Conservation (phyloP, 768 basidiomycete genomes). For the Auricularia heimuer region DNA sequence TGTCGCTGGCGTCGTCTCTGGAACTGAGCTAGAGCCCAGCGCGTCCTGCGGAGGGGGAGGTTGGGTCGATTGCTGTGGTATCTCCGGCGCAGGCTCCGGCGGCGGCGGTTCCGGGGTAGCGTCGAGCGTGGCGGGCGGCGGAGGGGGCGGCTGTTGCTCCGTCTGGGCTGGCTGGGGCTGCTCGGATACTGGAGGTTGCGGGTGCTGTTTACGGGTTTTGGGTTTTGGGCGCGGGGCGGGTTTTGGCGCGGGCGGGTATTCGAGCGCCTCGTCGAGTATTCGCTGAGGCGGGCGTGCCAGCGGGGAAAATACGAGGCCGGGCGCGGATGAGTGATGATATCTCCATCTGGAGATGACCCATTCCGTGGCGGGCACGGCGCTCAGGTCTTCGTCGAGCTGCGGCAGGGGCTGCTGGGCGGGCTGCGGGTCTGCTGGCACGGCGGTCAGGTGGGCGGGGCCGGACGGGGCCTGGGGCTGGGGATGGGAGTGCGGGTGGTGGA, state of each 20-base stretch:
- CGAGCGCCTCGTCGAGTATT: slow-evolving; percentile 6
- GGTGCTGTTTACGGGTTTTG: slow-evolving; percentile 29
- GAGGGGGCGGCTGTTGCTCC: not conserved
- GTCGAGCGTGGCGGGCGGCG: slow-evolving; percentile 15
- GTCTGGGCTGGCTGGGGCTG: slow-evolving; percentile 3
- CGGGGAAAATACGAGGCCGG: not conserved
- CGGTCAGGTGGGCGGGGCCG: slow-evolving; percentile 13
- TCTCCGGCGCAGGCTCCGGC: slow-evolving; percentile 9
- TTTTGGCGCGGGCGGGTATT: slow-evolving; percentile 39
- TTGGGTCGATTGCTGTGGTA: slow-evolving; percentile 5
- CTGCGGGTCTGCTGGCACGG: slow-evolving; percentile 15
- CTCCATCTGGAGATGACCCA: not conserved
- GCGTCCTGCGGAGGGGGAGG: slow-evolving; percentile 3
- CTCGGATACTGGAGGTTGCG: slow-evolving; percentile 4
- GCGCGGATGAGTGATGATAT: not conserved
- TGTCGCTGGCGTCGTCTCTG: slow-evolving; percentile 40
- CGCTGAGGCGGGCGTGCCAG: slow-evolving; percentile 2
- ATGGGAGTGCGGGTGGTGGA: slow-evolving; percentile 25
- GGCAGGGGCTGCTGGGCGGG: slow-evolving; percentile 19
- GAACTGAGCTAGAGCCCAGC: slow-evolving; percentile 11
- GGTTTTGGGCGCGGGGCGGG: slow-evolving; percentile 45
- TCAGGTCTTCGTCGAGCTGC: slow-evolving; percentile 11
- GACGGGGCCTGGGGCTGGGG: slow-evolving; percentile 6
- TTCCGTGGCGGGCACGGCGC: not conserved
- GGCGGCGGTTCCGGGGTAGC: slow-evolving; percentile 11